phyloP scores from a whole-genome alignment of 805 yeast genomes.

The Yarrowia deformans region DNA sequence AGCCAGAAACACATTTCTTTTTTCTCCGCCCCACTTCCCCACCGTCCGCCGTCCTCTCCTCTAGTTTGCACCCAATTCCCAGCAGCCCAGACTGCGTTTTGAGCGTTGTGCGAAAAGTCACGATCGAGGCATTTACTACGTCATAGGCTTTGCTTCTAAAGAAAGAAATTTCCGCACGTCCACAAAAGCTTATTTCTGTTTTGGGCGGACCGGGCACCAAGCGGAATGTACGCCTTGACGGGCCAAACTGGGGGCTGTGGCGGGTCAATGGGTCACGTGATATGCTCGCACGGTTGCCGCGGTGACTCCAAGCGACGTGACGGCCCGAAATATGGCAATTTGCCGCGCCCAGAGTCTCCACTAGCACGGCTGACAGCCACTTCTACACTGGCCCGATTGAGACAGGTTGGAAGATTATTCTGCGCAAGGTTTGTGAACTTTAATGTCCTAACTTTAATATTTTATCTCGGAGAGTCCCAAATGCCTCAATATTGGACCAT shows the following conservation, averaged over 20 bases:
- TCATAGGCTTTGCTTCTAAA: slow-evolving; percentile 29
- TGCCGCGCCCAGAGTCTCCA: not conserved
- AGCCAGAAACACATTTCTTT: no score
- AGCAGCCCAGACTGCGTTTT: no score
- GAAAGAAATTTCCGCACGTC: slow-evolving; percentile 17
- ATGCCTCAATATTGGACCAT: slow-evolving; percentile 19
- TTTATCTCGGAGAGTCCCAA: slow-evolving; percentile 21
- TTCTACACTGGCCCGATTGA: slow-evolving; percentile 26
- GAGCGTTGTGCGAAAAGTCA: not conserved
- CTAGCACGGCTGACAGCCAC: slow-evolving; percentile 17
- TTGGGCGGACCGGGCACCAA: slow-evolving; percentile 24
- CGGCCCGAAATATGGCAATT: no score
- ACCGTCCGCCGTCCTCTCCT: no score
- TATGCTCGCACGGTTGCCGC: not conserved
- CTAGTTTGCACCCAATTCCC: no score
- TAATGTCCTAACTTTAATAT: not conserved
- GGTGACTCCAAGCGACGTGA: not conserved
- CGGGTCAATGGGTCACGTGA: slow-evolving; percentile 7
- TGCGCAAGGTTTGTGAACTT: not conserved
- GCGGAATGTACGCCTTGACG: not conserved
- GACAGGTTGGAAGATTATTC: not conserved
- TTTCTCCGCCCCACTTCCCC: no score
- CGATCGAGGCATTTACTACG: slow-evolving; percentile 32
- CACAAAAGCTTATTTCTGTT: slow-evolving; percentile 3
- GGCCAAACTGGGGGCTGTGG: no score